phyloP scores from a whole-genome alignment of 768 basidiomycete species.

The Mycena galopus region DNA sequence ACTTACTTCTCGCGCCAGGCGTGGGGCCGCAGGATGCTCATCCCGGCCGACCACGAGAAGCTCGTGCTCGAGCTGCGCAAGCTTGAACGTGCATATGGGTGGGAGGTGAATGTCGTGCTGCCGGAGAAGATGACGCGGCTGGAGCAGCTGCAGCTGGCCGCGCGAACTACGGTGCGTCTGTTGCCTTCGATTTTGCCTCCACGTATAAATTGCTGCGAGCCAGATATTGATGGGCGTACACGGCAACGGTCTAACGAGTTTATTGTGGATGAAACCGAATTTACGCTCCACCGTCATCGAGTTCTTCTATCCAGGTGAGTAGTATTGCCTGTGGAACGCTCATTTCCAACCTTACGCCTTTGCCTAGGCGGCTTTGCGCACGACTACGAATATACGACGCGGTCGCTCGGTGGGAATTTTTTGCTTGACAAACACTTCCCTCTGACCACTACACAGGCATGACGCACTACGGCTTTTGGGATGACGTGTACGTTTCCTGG shows the following conservation, averaged over 20 bases:
- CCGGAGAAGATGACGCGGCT: constrained; percentile 87
- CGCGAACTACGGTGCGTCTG: constrained; percentile 82
- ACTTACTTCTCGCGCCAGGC: constrained; percentile 92
- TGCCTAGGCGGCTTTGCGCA: no score
- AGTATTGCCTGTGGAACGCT: no score
- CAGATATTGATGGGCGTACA: constrained; percentile 97
- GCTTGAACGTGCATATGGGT: constrained; percentile 77
- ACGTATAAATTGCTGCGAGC: not conserved
- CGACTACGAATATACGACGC: constrained; percentile 75
- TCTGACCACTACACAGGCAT: constrained; percentile 50
- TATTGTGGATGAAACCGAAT: constrained; percentile 93
- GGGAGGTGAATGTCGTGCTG: constrained; percentile 89
- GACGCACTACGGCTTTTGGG: constrained; percentile 89
- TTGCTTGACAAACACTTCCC: not conserved
- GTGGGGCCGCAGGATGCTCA: constrained; percentile 89
- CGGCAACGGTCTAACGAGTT: constrained; percentile 89
- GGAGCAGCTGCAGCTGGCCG: constrained; percentile 86
- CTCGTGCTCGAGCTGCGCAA: constrained; percentile 82
- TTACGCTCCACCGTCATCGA: constrained; percentile 91
- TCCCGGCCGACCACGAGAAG: constrained; percentile 79
- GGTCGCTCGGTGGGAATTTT: constrained; percentile 69
- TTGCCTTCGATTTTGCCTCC: not conserved
- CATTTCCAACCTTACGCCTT: no score
- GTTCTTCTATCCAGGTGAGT: constrained; percentile 80
- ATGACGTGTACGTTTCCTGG: constrained; percentile 62